Evolutionary conservation across 805 yeast species (phyloP).

Genomic region (Candida koratica): DNA sequence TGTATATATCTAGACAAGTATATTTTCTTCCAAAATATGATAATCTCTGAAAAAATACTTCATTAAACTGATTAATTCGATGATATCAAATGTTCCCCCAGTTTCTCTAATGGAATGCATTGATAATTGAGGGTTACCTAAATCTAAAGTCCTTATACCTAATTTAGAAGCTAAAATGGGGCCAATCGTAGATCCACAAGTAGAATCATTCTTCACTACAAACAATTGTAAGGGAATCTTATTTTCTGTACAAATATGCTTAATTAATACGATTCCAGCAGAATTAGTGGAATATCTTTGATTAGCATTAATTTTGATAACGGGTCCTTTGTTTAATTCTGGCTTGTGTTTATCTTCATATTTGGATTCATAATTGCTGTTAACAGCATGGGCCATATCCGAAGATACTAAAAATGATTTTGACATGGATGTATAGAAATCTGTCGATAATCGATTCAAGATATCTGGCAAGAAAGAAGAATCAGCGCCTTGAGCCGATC

Average conservation of each 20-base stretch:
- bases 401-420: constrained; percentile 87
- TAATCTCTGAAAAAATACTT: constrained; percentile 51
- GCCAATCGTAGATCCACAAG: constrained; percentile 96
- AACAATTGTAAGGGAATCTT: constrained; percentile 84
- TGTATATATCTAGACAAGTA: constrained; percentile 18
- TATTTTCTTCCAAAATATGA: constrained; percentile 24
- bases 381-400: constrained; percentile 96
- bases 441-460: constrained; percentile 60
- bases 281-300: constrained; percentile 95
- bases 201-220: constrained; percentile 89
- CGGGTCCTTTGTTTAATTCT: constrained; percentile 82
- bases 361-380: constrained; percentile 78
- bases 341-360: constrained; percentile 83
- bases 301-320: constrained; percentile 87
- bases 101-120: constrained; percentile 96
- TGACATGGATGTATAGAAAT: constrained; percentile 36
- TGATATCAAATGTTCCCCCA: constrained; percentile 75
- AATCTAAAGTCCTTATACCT: constrained; percentile 82
- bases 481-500: constrained; percentile 94
- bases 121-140: constrained; percentile 87
- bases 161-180: constrained; percentile 85
- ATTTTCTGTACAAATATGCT: constrained; percentile 62
- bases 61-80: constrained; percentile 57
- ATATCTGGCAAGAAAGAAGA: constrained; percentile 84
- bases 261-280: constrained; percentile 76